These are phyloP conservation scores for Daldinia grandis DNA, from an alignment of 495 filamentous ascomycete genomes.

Conservation along the genomic window DNA sequence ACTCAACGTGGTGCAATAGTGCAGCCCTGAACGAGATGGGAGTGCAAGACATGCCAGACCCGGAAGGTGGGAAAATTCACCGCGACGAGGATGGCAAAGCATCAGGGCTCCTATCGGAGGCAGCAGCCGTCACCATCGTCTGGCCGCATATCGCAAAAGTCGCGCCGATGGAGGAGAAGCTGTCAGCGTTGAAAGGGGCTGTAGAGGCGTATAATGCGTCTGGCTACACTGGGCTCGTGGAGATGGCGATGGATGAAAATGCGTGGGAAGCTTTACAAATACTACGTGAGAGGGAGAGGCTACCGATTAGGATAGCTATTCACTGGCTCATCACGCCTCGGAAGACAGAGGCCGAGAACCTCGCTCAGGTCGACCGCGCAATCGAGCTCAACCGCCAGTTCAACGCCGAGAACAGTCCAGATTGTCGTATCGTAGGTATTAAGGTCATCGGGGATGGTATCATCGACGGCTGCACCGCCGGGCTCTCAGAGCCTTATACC, in stretches of 20 bases:
- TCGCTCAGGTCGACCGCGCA: slow-evolving; percentile 66
- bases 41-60: slow-evolving; percentile 57
- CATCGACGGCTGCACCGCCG: slow-evolving; percentile 72
- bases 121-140: slow-evolving; percentile 63
- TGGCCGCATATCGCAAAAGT: slow-evolving; percentile 66
- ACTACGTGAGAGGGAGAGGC: slow-evolving; percentile 50
- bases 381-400: slow-evolving; percentile 61
- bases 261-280: slow-evolving; percentile 65
- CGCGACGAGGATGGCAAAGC: slow-evolving; percentile 60
- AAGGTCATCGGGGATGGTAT: slow-evolving; percentile 76
- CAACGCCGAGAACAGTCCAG: slow-evolving; percentile 57
- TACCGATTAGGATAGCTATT: slow-evolving; percentile 66
- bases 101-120: slow-evolving; percentile 66
- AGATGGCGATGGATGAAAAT: slow-evolving; percentile 76
- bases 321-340: slow-evolving; percentile 69
- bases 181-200: slow-evolving; percentile 59
- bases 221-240: slow-evolving; percentile 70
- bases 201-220: slow-evolving; percentile 60
- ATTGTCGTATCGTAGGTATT: slow-evolving; percentile 68
- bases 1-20: slow-evolving; percentile 69
- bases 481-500: slow-evolving; percentile 66
- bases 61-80: slow-evolving; percentile 65
- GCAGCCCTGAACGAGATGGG: slow-evolving; percentile 62
- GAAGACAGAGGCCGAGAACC: slow-evolving; percentile 51
- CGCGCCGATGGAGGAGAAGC: slow-evolving; percentile 61